Evolutionary conservation across 768 basidiomycete genomes (phyloP).

Genomic region (Lentinula raphanica): DNA sequence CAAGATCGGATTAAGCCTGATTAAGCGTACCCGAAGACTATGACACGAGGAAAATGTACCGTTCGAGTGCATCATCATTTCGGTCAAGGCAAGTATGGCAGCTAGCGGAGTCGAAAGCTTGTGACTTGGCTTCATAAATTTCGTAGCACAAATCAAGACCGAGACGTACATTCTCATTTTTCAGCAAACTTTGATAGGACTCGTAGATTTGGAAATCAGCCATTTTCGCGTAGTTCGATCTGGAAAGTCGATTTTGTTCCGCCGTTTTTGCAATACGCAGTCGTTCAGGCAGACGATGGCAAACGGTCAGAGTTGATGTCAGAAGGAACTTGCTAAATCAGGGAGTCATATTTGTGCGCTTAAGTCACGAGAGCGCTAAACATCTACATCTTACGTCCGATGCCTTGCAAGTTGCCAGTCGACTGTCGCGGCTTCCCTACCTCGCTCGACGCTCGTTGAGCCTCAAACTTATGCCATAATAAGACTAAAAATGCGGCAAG

Average conservation of each 20-base stretch:
- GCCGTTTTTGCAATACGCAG: background rate
- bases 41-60: slow-evolving; percentile 34
- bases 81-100: slow-evolving; percentile 80
- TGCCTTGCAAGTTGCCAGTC: too few species aligned
- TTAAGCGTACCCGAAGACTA: slow-evolving; percentile 7
- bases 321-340: background rate
- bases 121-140: background rate
- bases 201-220: slow-evolving; percentile 32
- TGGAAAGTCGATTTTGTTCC: background rate
- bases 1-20: slow-evolving; percentile 10
- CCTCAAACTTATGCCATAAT: too few species aligned
- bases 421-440: too few species aligned
- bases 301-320: background rate
- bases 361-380: background rate
- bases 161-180: slow-evolving; percentile 57
- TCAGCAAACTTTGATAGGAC: slow-evolving; percentile 58
- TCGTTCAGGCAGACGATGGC: too few species aligned
- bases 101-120: slow-evolving; percentile 82
- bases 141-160: background rate
- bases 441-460: too few species aligned
- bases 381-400: too few species aligned
- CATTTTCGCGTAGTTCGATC: background rate
- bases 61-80: slow-evolving; percentile 74
- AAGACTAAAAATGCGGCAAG: background rate
- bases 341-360: background rate